A percentile compares a stretch with the other conserved stretches of the same genome.
These are phyloP conservation scores for Debaryomyces prosopidis DNA, from an alignment of 805 yeast genomes.

Conservation along the genomic window DNA sequence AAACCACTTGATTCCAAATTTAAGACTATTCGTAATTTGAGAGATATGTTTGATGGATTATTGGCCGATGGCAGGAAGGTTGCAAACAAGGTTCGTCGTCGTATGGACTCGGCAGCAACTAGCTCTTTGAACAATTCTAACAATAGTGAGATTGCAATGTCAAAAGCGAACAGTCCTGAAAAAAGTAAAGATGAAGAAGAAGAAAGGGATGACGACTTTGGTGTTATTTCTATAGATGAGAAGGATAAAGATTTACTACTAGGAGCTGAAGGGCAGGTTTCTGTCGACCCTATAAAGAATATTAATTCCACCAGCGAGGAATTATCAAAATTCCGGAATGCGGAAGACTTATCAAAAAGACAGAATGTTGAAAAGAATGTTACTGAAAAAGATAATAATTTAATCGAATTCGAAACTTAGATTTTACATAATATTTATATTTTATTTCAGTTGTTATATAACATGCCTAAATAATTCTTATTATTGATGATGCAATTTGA, in stretches of 20 bases:
- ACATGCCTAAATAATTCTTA: neutral
- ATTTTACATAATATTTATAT: neutral
- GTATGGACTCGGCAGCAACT: conserved; percentile 73
- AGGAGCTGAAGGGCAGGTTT: conserved; percentile 49
- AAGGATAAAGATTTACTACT: conserved; percentile 48
- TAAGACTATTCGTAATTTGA: conserved; percentile 56
- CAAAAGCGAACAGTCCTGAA: conserved; percentile 22
- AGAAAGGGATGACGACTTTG: conserved; percentile 47
- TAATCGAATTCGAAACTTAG: conserved; percentile 47
- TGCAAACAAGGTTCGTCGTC: conserved; percentile 83
- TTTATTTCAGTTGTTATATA: neutral
- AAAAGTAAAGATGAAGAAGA: conserved; percentile 38
- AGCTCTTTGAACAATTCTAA: conserved; percentile 19
- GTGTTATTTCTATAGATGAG: conserved; percentile 39
- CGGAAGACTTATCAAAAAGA: conserved; percentile 12
- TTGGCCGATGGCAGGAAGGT: conserved; percentile 91
- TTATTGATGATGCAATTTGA: too few relatives aligned
- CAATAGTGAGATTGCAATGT: conserved; percentile 22
- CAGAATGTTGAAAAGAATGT: neutral
- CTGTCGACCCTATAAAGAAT: conserved; percentile 24
- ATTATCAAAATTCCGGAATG: conserved; percentile 26
- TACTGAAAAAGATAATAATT: conserved; percentile 17
- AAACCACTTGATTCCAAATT: conserved; percentile 49
- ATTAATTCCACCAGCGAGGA: conserved; percentile 14
- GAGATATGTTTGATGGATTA: conserved; percentile 88